phyloP scores from a whole-genome alignment of 306 rosid species.

The Mimosa bimucronata region DNA sequence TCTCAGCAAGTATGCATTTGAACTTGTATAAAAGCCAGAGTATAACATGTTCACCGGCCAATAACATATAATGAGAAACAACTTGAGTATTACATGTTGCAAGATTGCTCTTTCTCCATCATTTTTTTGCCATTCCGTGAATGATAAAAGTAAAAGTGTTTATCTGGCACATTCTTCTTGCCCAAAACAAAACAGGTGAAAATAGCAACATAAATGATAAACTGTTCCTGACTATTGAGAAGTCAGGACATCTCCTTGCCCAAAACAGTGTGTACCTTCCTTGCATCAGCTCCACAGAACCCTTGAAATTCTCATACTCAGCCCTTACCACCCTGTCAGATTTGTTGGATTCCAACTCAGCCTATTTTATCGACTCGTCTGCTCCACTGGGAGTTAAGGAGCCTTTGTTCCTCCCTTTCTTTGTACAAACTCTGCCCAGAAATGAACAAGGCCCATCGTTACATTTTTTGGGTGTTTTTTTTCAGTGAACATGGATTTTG shows the following conservation, averaged over 20 bases:
- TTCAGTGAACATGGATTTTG: not conserved
- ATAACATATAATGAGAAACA: not conserved
- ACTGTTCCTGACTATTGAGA: not conserved
- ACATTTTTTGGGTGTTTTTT: not conserved
- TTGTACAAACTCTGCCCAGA: not conserved
- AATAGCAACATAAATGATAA: not conserved
- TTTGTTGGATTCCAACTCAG: not conserved
- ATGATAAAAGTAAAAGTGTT: not conserved
- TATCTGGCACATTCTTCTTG: not conserved
- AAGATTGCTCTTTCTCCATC: too few relatives aligned
- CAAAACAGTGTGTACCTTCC: not conserved
- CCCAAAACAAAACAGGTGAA: not conserved
- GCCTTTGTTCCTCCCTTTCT: not conserved
- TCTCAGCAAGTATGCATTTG: slow-evolving; percentile 59
- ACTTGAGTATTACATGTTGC: too few relatives aligned
- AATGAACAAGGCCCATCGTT: not conserved
- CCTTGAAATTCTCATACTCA: not conserved
- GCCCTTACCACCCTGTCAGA: not conserved
- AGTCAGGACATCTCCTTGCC: not conserved
- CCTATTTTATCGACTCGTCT: not conserved
- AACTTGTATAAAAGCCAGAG: too few relatives aligned
- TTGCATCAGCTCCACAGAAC: not conserved
- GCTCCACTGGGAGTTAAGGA: not conserved
- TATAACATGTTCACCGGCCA: too few relatives aligned
- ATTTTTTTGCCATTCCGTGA: too few relatives aligned